phyloP scores from a whole-genome alignment of 805 yeast genomes.

The Saccharomycopsis malanga region DNA sequence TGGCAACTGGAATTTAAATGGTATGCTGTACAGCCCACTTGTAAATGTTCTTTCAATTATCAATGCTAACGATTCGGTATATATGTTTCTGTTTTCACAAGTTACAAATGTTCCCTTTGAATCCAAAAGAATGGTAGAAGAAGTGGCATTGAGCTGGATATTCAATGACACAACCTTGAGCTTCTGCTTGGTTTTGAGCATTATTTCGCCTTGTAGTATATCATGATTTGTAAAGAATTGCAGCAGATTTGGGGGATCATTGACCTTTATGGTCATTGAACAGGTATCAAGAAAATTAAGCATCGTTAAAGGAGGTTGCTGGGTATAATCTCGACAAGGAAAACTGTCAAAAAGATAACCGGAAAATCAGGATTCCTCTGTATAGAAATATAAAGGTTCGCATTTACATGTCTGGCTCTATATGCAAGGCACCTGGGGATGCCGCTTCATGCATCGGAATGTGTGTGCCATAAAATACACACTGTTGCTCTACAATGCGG shows the following conservation, averaged over 20 bases:
- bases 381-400: too few relatives aligned
- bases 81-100: constrained; percentile 16
- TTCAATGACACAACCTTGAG: constrained; percentile 5
- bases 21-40: constrained; percentile 5
- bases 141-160: constrained; percentile 8
- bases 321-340: too few relatives aligned
- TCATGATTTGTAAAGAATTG: constrained; percentile 13
- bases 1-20: constrained; percentile 12
- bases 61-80: constrained; percentile 2
- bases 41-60: constrained; percentile 1
- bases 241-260: constrained; percentile 2
- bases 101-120: constrained; percentile 14
- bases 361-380: too few relatives aligned
- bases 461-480: too few relatives aligned
- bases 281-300: constrained; percentile 8
- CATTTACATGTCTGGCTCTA: too few relatives aligned
- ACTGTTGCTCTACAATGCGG: too few relatives aligned
- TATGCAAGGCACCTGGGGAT: too few relatives aligned
- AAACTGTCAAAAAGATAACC: too few relatives aligned
- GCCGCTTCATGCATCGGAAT: too few relatives aligned
- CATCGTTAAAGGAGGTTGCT: too few relatives aligned
- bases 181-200: constrained; percentile 10
- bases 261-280: constrained; percentile 1
- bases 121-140: constrained; percentile 14
- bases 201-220: constrained; percentile 5